Evolutionary conservation across 148 eudicot species (phyloP), one percentile per base, ranked within the genome.

Genomic region (Camellia japonica): DNA sequence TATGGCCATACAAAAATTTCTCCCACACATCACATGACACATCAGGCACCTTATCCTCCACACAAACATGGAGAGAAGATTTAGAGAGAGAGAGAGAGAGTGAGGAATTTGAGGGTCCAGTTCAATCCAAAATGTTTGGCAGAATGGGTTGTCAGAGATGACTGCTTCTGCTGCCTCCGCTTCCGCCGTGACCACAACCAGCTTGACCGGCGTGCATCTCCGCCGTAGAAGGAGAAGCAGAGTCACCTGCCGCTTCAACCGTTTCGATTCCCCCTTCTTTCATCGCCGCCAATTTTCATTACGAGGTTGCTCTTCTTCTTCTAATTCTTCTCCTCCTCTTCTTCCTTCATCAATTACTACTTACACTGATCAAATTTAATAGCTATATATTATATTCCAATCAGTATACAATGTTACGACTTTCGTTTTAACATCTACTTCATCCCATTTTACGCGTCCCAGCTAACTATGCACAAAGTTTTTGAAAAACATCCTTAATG

Each of bases 81-180:
- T 30, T 30, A 23, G 38, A 51, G 16, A 47, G 44, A 47, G 79
- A 62, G 42, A 13, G 13, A 19, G 55, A 10, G 71, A 14, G 70
- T 47, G 20, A n/a, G 3, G 30, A 49, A 76, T 62, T 62, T 51
- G 68, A 60, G 66, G 78, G 67, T 10, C 13, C 67, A 43, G 23
- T 9, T 41, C 72, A n/a, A 72, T 72, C 72, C 14, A 8, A 42
- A 77, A 65, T 18, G 46, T 16, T 52, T 68, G 60, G 79, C 74
- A 46, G 42, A 63, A 85, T 81, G 87, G 82, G 78, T 69, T 46
- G 82, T 14, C 59, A 78, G 80, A 78, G 73, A 85, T 85, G 87
- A 85, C 14, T 77, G 16, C 76, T 69, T 81, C 72, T 70, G 67
- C 2, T 64, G 44, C 81, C 66, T 20, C 68, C 41, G 13, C 3